These are phyloP conservation scores for Jamesozyma piceae DNA, from an alignment of 805 yeast genomes.

Conservation along the genomic window DNA sequence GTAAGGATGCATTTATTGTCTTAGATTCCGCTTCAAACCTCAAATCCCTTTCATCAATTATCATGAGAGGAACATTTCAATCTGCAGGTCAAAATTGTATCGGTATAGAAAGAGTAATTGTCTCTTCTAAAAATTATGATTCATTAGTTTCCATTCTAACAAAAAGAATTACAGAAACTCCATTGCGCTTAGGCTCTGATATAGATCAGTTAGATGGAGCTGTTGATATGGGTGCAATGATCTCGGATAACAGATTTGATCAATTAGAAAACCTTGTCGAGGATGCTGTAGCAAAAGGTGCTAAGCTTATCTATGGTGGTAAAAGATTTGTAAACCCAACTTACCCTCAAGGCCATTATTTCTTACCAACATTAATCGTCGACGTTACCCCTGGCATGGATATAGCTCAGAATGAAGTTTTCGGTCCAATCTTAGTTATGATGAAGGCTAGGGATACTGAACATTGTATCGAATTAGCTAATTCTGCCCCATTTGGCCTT, in stretches of 20 bases:
- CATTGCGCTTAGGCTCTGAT: slow-evolving; percentile 75
- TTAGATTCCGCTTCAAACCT: slow-evolving; percentile 64
- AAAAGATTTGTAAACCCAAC: slow-evolving; percentile 73
- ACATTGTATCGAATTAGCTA: slow-evolving; percentile 70
- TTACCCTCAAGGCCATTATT: slow-evolving; percentile 92
- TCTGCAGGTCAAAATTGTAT: slow-evolving; percentile 97
- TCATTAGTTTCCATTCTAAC: slow-evolving; percentile 47
- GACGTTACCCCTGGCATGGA: slow-evolving; percentile 72
- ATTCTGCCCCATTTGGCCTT: slow-evolving; percentile 77
- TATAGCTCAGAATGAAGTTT: slow-evolving; percentile 83
- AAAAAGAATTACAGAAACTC: slow-evolving; percentile 41
- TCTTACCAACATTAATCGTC: slow-evolving; percentile 77
- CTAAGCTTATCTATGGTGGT: slow-evolving; percentile 74
- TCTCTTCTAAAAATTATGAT: slow-evolving; percentile 61
- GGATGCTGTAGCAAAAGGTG: slow-evolving; percentile 77
- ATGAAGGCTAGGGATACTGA: slow-evolving; percentile 59
- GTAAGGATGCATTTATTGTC: slow-evolving; percentile 85
- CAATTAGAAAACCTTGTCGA: slow-evolving; percentile 55
- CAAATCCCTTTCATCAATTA: slow-evolving; percentile 57
- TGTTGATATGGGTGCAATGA: slow-evolving; percentile 94
- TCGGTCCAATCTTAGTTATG: slow-evolving; percentile 83
- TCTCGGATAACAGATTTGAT: slow-evolving; percentile 66
- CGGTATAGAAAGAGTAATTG: slow-evolving; percentile 90
- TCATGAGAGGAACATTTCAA: slow-evolving; percentile 93
- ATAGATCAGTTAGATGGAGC: slow-evolving; percentile 84